Base-by-base conservation (phyloP, 352 stramenopile species). In the Phytophthora macrochlamydospora region DNA sequence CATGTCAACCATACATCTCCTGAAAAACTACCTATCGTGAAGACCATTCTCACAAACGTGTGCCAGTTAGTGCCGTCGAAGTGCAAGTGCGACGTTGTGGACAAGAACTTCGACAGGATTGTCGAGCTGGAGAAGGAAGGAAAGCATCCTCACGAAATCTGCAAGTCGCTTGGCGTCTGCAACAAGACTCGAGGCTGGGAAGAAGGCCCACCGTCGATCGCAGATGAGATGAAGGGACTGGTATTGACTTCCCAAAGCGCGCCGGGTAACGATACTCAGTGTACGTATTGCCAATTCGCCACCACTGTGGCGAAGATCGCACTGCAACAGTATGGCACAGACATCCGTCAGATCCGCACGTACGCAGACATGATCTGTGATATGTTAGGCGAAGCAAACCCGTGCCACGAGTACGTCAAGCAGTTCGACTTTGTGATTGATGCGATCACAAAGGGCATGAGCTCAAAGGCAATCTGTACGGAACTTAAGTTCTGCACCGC, bases 301-400 rank as follows among this genome's bases (percentile, higher is more conserved):
- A 83, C 75, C 5, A 93, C 79, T 6, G 56, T 91, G 24, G 50
- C 88, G 4, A 78, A 89, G 51, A 73, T 93, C 29, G 73, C 78
- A n/a, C 54, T 89, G 38, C 67, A 89, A 48, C 75, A 93, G 44
- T 81, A 86, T 42, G 68, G 78, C 2, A 61, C 81, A 1, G 69
- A 91, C 46, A 73, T 93, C 12, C 59, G 76, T 38, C 55, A 88
- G 59, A 70, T 93, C 7, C 83, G 85, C 1, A 50, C 74, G 59
- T 90, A 87, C 35, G 83, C 83, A 0, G 85, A 92, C 48, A 89
- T 94, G 73, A 83, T 92, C 28, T 94, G 86, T 48, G 76, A 82
- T 62, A 82, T 91, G 59, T 72, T 94, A 2, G 82, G 84, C 14
- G 63, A 77, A 6, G 73, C 83, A 31, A 92, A 82, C 44, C 54